Evolutionary conservation across 768 basidiomycete genomes (phyloP), one percentile per base, ranked within the genome.

Genomic region (Crucibulum laeve): DNA sequence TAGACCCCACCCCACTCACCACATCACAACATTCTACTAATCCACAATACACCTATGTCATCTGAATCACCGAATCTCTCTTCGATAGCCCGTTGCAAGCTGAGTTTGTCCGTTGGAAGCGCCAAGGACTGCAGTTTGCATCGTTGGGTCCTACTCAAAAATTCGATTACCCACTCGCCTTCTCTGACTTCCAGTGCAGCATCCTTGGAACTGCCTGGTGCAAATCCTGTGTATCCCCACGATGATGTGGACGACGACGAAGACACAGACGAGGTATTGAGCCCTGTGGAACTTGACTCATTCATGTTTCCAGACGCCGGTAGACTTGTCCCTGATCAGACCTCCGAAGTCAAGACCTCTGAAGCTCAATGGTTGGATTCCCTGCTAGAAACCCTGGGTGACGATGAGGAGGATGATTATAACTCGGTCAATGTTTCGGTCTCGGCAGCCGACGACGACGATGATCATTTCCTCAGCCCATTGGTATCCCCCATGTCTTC

Each of bases 141-240:
- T 58, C 86, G 87, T 59, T 89, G 85, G 86, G 88, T 91, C 41
- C 73, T 91, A 45, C 75, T 91, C 59, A 90, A 90, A 83, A 91
- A 91, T 62, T 88, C 85, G 23, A 74, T 89, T 49, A 64, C 79
- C 52, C 73, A 71, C 53, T 73, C 80, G 48, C 71, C 76, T 40
- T 66, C 71, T 45, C 53, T 57, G 28, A 49, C 58, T 50, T 48
- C 65, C 54, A 61, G 61, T 52, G 37, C 70, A 42, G 55, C 67
- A 43, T 52, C 59, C 19, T 45, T 49, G 47, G 47, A 59, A 46
- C 53, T 58, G 43, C 45, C 57, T 47, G 57, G 61, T 50, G 44
- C 51, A 39, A 57, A 52, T 40, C 44, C 57, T 51, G 44, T 53
- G 50, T 67, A 68, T 61, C 62, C 58, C 52, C 53, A 50, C 51